Percentiles rank a stretch among this genome's conserved stretches.
Evolutionary conservation across 176 grass and related monocot genomes (phyloP).

Genomic region (Tillandsia leiboldiana): DNA sequence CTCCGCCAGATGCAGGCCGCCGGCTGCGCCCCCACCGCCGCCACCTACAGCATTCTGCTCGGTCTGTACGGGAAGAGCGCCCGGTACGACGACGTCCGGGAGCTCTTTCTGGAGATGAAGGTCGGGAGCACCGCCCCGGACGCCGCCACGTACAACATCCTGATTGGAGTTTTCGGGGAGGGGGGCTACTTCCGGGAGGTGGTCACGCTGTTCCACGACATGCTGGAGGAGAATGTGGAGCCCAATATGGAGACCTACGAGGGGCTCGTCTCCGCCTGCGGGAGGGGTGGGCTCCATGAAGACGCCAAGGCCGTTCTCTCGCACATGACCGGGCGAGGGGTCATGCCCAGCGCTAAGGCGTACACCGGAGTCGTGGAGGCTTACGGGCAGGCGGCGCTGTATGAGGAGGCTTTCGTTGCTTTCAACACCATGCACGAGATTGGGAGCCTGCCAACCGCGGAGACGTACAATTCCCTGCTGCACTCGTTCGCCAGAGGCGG

Average conservation of each 20-base stretch:
- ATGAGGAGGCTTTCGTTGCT: constrained; percentile 85
- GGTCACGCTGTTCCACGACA: constrained; percentile 69
- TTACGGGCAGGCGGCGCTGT: constrained; percentile 49
- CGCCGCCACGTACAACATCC: constrained; percentile 83
- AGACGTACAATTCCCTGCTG: constrained; percentile 75
- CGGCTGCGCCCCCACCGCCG: constrained; percentile 55
- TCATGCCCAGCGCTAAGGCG: constrained; percentile 73
- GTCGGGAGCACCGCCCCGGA: constrained; percentile 47
- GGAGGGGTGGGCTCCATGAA: constrained; percentile 79
- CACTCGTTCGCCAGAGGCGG: constrained; percentile 69
- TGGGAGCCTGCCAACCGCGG: constrained; percentile 58
- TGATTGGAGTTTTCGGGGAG: constrained; percentile 67
- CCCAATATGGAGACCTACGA: constrained; percentile 90
- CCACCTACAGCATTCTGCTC: constrained; percentile 75
- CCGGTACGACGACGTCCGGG: constrained; percentile 69
- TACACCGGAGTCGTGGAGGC: constrained; percentile 91
- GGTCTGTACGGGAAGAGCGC: constrained; percentile 67
- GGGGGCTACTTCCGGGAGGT: constrained; percentile 96
- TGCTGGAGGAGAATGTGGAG: constrained; percentile 56
- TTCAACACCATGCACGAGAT: constrained; percentile 96
- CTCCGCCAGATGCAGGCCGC: constrained; percentile 84
- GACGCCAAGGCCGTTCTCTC: constrained; percentile 78
- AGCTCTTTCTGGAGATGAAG: constrained; percentile 92
- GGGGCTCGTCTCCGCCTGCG: constrained; percentile 69
- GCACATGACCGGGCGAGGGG: constrained; percentile 53